These are phyloP conservation scores for Epicoccum nigrum DNA, from an alignment of 2,329 filamentous ascomycete species.

Conservation along the genomic window DNA sequence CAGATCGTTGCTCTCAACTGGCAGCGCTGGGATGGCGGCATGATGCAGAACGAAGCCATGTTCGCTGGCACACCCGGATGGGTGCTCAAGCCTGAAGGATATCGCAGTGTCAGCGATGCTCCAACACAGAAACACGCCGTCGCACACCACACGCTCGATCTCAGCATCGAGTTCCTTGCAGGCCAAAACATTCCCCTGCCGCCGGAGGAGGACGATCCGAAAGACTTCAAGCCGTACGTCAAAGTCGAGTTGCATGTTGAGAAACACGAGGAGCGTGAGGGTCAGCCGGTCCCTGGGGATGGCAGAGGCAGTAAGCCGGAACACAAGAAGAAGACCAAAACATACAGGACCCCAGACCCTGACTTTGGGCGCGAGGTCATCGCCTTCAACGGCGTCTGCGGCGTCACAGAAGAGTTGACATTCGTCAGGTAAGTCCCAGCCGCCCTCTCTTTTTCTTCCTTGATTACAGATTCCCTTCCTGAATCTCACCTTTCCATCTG, in stretches of 20 bases:
- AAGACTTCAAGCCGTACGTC: constrained; percentile 73
- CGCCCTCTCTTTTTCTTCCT: constrained; percentile 1
- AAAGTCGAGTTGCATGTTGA: constrained; percentile 84
- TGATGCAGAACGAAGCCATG: constrained; percentile 97
- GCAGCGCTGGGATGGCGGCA: constrained; percentile 88
- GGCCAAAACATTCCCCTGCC: constrained; percentile 78
- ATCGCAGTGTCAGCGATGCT: constrained; percentile 57
- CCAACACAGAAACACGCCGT: constrained; percentile 54
- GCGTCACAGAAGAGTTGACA: constrained; percentile 54
- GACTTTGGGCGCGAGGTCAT: constrained; percentile 55
- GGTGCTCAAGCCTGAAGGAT: constrained; percentile 82
- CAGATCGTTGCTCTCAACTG: constrained; percentile 94
- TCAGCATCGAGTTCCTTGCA: constrained; percentile 75
- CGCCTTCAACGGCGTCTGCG: constrained; percentile 51
- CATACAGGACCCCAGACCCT: constrained; percentile 51
- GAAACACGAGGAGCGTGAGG: constrained; percentile 58
- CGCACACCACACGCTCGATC: constrained; percentile 63
- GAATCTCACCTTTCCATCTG: background rate
- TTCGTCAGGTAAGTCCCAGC: constrained; percentile 54
- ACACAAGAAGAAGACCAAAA: constrained; percentile 54
- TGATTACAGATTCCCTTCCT: background rate
- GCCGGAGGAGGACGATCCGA: constrained; percentile 57
- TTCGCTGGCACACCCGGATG: constrained; percentile 82
- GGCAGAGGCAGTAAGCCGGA: constrained; percentile 61
- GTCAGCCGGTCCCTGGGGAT: constrained; percentile 52